These are phyloP conservation scores for Tolypocladium amazonense DNA, from an alignment of 2,329 filamentous ascomycete species.

Conservation along the genomic window DNA sequence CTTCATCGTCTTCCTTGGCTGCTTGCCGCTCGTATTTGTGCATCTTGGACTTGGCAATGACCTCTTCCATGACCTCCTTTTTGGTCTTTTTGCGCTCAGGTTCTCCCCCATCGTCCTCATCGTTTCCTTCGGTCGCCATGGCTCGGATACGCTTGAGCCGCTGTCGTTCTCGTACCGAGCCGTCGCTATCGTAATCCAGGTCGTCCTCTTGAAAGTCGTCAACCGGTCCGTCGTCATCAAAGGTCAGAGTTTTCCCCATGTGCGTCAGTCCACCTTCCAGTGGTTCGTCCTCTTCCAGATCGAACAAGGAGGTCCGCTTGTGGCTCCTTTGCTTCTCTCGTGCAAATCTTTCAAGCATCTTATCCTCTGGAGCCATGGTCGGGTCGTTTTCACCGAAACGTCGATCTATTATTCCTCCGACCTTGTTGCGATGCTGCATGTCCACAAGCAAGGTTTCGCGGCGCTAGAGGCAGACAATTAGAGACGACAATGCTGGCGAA, in stretches of 20 bases:
- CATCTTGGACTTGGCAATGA: conserved; percentile 93
- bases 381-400: conserved; percentile 95
- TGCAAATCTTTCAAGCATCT: conserved; percentile 83
- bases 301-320: conserved; percentile 73
- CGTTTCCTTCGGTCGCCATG: conserved; percentile 31
- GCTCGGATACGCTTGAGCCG: conserved; percentile 45
- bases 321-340: conserved; percentile 71
- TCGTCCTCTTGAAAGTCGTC: conserved; percentile 80
- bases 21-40: conserved; percentile 93
- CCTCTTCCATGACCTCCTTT: conserved; percentile 94
- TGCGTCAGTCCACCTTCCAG: conserved; percentile 62
- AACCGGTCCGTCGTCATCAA: conserved; percentile 40
- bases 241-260: conserved; percentile 61
- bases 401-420: conserved; percentile 84
- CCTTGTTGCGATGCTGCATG: conserved; percentile 80
- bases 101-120: conserved; percentile 39
- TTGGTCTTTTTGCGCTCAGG: conserved; percentile 89
- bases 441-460: conserved; percentile 79
- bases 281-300: conserved; percentile 66
- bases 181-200: conserved; percentile 50
- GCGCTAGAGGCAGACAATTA: conserved; percentile 35
- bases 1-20: conserved; percentile 86
- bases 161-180: conserved; percentile 41
- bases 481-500: conserved; percentile 6
- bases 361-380: conserved; percentile 85